phyloP scores from a whole-genome alignment of 1,139 yeast genomes.

The Candida sojae region DNA sequence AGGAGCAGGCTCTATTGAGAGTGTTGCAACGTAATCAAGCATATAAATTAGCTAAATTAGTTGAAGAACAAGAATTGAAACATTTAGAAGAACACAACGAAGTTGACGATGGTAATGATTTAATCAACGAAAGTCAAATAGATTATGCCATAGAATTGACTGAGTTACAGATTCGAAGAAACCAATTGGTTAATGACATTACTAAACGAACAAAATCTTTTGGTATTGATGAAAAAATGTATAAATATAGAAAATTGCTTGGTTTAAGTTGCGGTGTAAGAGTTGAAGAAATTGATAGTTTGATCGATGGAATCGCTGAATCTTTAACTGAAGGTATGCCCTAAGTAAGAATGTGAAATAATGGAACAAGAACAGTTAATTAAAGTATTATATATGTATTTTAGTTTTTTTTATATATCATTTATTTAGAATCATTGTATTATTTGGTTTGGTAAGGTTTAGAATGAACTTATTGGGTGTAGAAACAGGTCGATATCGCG shows the following conservation, averaged over 20 bases:
- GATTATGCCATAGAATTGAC: conserved; percentile 47
- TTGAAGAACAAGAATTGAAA: conserved; percentile 26
- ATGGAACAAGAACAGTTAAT: background rate
- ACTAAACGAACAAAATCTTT: conserved; percentile 35
- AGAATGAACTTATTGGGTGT: no score
- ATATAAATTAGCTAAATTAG: conserved; percentile 27
- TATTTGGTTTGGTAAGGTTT: background rate
- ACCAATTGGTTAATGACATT: conserved; percentile 41
- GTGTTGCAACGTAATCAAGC: conserved; percentile 34
- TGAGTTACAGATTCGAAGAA: conserved; percentile 53
- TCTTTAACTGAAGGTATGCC: conserved; percentile 34
- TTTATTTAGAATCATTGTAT: conserved; percentile 1
- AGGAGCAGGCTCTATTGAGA: conserved; percentile 34
- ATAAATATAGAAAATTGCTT: conserved; percentile 77
- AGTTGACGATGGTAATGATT: conserved; percentile 13
- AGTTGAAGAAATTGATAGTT: conserved; percentile 76
- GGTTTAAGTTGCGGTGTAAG: conserved; percentile 82
- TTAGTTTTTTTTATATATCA: no score
- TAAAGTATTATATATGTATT: background rate
- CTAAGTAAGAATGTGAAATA: background rate
- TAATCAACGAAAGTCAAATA: conserved; percentile 22
- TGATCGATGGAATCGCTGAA: conserved; percentile 48
- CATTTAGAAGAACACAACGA: conserved; percentile 12
- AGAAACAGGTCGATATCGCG: background rate
- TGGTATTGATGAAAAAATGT: conserved; percentile 59